Evolutionary conservation across 129 eudicot genomes (phyloP).

Genomic region (Chrysanthemum lavandulifolium): DNA sequence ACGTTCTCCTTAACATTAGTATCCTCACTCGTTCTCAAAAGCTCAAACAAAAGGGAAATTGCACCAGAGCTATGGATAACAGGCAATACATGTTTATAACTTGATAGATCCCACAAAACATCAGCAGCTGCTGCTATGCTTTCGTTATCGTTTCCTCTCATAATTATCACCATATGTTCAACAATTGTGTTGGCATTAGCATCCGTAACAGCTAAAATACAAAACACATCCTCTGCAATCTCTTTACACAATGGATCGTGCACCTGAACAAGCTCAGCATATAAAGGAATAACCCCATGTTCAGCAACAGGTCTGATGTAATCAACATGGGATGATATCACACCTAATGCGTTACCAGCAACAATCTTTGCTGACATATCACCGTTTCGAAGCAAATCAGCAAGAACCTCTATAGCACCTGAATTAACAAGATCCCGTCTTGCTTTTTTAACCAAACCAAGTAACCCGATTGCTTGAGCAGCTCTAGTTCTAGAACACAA

Average conservation of each 20-base stretch:
- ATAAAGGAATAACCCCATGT: slow-evolving; percentile 64
- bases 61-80: slow-evolving; percentile 44
- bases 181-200: slow-evolving; percentile 36
- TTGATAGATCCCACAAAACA: slow-evolving; percentile 55
- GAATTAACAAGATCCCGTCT: slow-evolving; percentile 46
- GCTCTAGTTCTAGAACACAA: slow-evolving; percentile 60
- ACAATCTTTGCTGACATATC: slow-evolving; percentile 42
- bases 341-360: slow-evolving; percentile 63
- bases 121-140: slow-evolving; percentile 64
- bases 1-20: slow-evolving; percentile 46
- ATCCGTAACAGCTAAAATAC: slow-evolving; percentile 50
- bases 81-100: slow-evolving; percentile 45
- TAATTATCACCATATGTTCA: slow-evolving; percentile 53
- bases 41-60: slow-evolving; percentile 48
- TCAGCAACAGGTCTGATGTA: slow-evolving; percentile 52
- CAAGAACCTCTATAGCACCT: slow-evolving; percentile 51
- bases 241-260: slow-evolving; percentile 49
- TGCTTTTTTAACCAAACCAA: slow-evolving; percentile 47
- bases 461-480: slow-evolving; percentile 66
- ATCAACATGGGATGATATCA: slow-evolving; percentile 60
- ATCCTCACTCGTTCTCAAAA: slow-evolving; percentile 35
- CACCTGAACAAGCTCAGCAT: slow-evolving; percentile 47
- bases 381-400: slow-evolving; percentile 43
- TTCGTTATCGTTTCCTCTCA: slow-evolving; percentile 44
- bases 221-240: slow-evolving; percentile 72